Evolutionary conservation across 768 basidiomycete genomes (phyloP), one percentile per base, ranked within the genome.

Genomic region (Psilocybe cyanescens): DNA sequence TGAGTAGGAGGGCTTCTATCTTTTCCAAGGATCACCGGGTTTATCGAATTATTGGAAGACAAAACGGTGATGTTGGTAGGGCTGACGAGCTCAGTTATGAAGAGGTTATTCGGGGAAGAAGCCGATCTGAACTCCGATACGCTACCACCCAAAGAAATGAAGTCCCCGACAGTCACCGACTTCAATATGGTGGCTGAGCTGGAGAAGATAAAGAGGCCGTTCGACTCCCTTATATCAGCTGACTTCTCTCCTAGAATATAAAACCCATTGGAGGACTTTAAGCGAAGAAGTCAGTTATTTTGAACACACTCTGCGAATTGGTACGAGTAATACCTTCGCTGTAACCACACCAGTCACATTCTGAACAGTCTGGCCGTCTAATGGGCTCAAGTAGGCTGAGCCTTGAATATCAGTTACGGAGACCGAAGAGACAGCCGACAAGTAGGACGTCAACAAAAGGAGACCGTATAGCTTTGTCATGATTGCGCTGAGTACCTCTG

Each of bases 381-480:
- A 66, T 57, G 85, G 83, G 33, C 83, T 84, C 63, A 72, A 73
- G 62, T 78, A 85, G 1, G 77, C 69, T 31, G 66, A 49, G n/a
- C 85, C 85, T 70, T 85, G 83, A 30, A 87, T 83, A 29, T 85
- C 83, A n/a, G 81, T 71, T 11, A 85, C 73, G 8, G 76, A 77
- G 17, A 72, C 74, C 9, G 76, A 71, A 1, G 69, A 67, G 9
- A 69, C 74, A 8, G 64, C 65, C 14, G 78, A 64, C 19, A 76
- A 60, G 31, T 66, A 73, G 62, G 70, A 69, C 30, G 70, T 60
- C 47, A 74, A 65, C 46, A 75, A 67, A 59, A 75, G 61, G 24
- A 77, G 55, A 29, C 72, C 66, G 37, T 66, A 63, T 16, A 79
- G 69, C 66, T 71, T 70, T 57, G 68, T 68, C 75, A 79, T 79